Conservation (phyloP, 805 yeast genomes). For the Wickerhamomyces tratensis region DNA sequence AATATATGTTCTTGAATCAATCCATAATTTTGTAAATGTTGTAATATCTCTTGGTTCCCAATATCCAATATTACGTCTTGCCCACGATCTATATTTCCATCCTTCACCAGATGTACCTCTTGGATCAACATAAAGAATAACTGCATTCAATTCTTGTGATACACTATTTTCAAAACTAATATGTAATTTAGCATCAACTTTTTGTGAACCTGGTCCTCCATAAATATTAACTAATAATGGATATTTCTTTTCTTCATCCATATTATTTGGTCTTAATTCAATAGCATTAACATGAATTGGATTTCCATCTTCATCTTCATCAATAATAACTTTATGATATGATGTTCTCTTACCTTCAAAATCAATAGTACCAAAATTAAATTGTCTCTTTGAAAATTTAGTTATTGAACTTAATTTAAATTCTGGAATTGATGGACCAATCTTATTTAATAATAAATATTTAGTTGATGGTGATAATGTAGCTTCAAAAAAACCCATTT, state of each 20-base stretch:
- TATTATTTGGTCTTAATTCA: conserved; percentile 53
- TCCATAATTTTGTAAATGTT: conserved; percentile 38
- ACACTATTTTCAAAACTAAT: conserved; percentile 52
- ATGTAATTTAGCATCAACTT: conserved; percentile 34
- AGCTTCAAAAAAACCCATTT: conserved; percentile 38
- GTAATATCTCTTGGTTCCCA: conserved; percentile 73
- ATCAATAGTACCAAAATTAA: conserved; percentile 5
- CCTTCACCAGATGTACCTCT: conserved; percentile 78
- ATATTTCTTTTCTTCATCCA: conserved; percentile 37
- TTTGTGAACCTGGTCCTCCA: conserved; percentile 78
- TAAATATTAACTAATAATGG: conserved; percentile 63
- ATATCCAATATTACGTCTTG: conserved; percentile 48
- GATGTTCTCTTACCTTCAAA: conserved; percentile 8
- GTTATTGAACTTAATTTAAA: conserved; percentile 4
- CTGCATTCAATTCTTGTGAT: conserved; percentile 45
- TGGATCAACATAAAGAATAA: conserved; percentile 65
- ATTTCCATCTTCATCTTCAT: conserved; percentile 9
- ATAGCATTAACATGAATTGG: conserved; percentile 35
- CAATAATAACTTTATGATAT: conserved; percentile 13
- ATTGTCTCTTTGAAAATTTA: conserved; percentile 1
- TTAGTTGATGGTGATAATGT: conserved; percentile 48
- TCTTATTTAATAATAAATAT: conserved; percentile 30
- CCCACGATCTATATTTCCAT: conserved; percentile 54
- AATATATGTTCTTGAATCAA: conserved; percentile 32
- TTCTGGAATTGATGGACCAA: conserved; percentile 15